phyloP scores from a whole-genome alignment of 2,329 filamentous ascomycete species.

The Fusarium tjaetaba region DNA sequence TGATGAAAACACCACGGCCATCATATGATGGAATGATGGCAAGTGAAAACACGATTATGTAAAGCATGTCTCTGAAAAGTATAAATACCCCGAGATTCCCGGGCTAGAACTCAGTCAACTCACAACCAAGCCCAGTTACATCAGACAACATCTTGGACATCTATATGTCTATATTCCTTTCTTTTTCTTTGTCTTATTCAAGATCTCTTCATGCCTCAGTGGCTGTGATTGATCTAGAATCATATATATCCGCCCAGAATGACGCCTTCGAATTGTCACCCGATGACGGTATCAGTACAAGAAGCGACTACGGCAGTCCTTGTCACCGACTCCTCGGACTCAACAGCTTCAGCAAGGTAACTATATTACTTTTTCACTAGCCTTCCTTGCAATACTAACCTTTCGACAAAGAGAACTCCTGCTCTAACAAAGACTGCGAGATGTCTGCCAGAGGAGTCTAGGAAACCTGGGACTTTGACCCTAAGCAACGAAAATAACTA shows the following conservation, averaged over 20 bases:
- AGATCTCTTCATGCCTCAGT: too few relatives aligned
- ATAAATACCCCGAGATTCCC: not conserved
- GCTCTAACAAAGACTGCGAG: too few relatives aligned
- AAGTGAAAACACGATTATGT: not conserved
- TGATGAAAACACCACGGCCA: rapidly evolving
- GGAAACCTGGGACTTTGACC: too few relatives aligned
- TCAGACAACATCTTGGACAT: not conserved
- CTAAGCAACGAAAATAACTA: rapidly evolving
- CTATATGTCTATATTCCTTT: not conserved
- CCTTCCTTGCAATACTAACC: too few relatives aligned
- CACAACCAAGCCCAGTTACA: not conserved
- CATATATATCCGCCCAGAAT: not conserved
- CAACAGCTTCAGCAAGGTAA: too few relatives aligned
- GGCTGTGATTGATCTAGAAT: not conserved
- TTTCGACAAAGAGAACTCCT: too few relatives aligned
- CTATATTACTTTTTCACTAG: too few relatives aligned
- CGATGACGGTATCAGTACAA: not conserved
- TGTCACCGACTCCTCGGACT: too few relatives aligned
- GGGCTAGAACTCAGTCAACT: not conserved
- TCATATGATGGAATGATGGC: rapidly evolving
- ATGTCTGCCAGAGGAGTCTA: too few relatives aligned
- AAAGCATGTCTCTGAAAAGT: not conserved
- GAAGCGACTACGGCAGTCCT: rapidly evolving
- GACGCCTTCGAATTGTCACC: not conserved
- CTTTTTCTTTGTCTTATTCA: too few relatives aligned